phyloP scores from a whole-genome alignment of 2,329 filamentous ascomycete genomes.

The Cordyceps tenuipes region DNA sequence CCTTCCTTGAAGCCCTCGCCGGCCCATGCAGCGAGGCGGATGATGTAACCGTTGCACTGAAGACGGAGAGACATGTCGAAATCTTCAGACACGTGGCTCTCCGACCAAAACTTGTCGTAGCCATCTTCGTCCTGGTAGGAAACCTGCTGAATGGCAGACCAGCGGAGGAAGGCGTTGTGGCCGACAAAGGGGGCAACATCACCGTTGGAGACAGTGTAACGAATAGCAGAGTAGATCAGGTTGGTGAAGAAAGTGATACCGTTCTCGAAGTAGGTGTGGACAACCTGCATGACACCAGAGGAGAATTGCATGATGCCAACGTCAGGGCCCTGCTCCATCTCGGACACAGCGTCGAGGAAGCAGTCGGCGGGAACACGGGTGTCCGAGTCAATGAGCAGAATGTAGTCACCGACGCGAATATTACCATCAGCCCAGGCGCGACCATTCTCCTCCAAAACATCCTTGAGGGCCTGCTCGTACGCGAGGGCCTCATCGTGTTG shows the following conservation, averaged over 20 bases:
- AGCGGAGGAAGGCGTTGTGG: constrained; percentile 68
- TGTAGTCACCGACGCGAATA: constrained; percentile 53
- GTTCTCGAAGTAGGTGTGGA: constrained; percentile 64
- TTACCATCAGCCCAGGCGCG: constrained; percentile 50
- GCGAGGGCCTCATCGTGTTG: constrained; percentile 30
- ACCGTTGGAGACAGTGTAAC: constrained; percentile 60
- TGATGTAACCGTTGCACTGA: constrained; percentile 58
- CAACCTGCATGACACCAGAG: constrained; percentile 70
- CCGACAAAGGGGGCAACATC: constrained; percentile 70
- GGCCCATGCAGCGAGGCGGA: constrained; percentile 62
- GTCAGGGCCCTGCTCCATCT: constrained; percentile 62
- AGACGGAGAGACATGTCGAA: constrained; percentile 68
- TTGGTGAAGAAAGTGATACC: constrained; percentile 71
- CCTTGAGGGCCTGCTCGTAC: constrained; percentile 52
- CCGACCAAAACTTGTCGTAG: constrained; percentile 60
- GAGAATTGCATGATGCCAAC: constrained; percentile 65
- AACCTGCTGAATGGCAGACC: constrained; percentile 39
- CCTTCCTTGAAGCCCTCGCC: constrained; percentile 65
- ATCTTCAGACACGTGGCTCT: constrained; percentile 68
- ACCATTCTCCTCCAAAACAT: constrained; percentile 38
- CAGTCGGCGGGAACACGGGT: constrained; percentile 61
- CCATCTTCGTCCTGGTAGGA: constrained; percentile 42
- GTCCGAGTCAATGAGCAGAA: constrained; percentile 62
- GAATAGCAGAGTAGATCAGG: constrained; percentile 65
- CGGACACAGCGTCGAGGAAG: constrained; percentile 57